Base-by-base conservation (phyloP, 306 rosid genomes). In the Vicia faba region DNA sequence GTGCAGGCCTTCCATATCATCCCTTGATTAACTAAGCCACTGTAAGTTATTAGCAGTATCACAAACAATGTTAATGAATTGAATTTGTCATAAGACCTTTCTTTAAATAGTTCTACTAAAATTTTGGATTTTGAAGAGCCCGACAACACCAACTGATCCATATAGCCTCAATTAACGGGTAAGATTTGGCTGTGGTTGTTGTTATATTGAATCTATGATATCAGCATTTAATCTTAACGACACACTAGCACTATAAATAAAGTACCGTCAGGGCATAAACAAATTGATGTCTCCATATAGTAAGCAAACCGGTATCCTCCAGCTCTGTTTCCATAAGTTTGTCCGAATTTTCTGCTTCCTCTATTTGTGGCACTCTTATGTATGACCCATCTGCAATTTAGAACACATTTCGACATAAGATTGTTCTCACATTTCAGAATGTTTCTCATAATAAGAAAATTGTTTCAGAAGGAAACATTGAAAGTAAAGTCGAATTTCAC, bases 211-310 rank as follows among this genome's bases (percentile, higher is more conserved):
- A 40, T 77, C 31, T 48, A 18, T 48, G 59, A 64, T 14, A 76
- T 72, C n/a, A 18, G n/a, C 56, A 63, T 68, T 39, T 62, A 56
- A 28, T 45, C 56, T 40, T 19, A 45, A 61, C 57, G 41, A 40
- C 49, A 40, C 49, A 49, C 63, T 56, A 65, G 19, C 11, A 45
- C 66, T 56, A 75, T 69, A 68, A 58, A 41, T 33, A 50, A 70
- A 49, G 15, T 80, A 86, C 97, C 99, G 5, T 69, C 50, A 88
- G 56, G 50, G 95, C 91, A 76, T 88, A 90, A 29, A 74, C 84
- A 83, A 90, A 93, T 69, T 93, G 99, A 60, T 77, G 87, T 73
- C 67, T 80, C 99, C 97, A 93, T 75, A 84, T 46, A 61, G 71
- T 55, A 68, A 86, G 73, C 66, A 83, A 70, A 48, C 63, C 49